Base-by-base conservation (phyloP, 73 alveolate genomes). In the Paramecium sexaurelia region DNA sequence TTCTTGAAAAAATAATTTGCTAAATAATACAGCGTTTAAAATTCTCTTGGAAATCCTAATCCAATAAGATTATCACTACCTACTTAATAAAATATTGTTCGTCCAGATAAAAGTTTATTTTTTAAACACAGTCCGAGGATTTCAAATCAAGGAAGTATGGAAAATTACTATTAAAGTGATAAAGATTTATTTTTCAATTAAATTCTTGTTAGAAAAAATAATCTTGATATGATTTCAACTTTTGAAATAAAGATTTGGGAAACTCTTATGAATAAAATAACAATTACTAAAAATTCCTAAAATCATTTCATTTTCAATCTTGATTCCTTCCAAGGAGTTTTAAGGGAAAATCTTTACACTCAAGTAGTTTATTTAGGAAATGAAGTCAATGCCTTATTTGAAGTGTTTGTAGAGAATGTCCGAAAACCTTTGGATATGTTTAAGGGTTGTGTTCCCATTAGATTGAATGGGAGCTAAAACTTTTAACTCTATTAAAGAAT, bases 201-300 rank as follows among this genome's bases (percentile, higher is more conserved):
- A 41, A 20, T 78, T 13, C 55, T 78, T 9, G 39, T 78, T 19
- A 37, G 90, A 7, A 78, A 78, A 22, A 71, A 71, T 10, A 78
- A 78, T 78, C 43, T 78, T 15, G 90, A 78, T 43, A 78, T 45
- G 40, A 78, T 78, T 24, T 22, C 75, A 1, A 40, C 73, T 8
- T 78, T 78, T 43, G 90, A 78, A 78, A 78, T 78, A 9, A 78
- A 78, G 29, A 78, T 78, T 13, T 78, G 90, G 90, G 90, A 78
- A 78, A 6, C 43, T 36, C 71, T 78, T 13, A 40, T 78, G 32
- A 78, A 78, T 45, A 41, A 43, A 40, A 78, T 78, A 19, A 17
- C 43, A 7, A 78, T 78, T 19, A 29, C 73, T 10, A 78, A 45
- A 17, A 78, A 78, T 5, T 20, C 45, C 3, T 13, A 78, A 43